Conservation (phyloP, 2,329 filamentous ascomycete genomes). For the Hawksworthiomyces lignivorus region DNA sequence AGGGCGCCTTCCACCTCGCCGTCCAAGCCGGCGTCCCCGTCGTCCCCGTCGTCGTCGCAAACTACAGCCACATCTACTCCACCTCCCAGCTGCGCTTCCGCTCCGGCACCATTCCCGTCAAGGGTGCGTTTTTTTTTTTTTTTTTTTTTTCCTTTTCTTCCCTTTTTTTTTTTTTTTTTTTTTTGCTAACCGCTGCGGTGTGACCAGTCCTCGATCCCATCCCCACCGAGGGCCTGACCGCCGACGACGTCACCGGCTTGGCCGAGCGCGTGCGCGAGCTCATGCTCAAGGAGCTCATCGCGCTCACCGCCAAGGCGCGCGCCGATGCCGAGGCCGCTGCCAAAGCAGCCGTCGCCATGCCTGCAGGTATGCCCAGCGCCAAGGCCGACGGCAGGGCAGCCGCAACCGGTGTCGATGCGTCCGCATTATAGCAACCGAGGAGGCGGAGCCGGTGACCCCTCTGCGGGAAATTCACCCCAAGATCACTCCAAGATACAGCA, state of each 20-base stretch:
- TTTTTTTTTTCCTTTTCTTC: not conserved
- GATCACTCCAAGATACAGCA: no score
- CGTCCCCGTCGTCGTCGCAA: conserved; percentile 74
- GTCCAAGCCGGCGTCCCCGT: conserved; percentile 91
- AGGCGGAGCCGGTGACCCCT: no score
- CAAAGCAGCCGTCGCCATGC: not conserved
- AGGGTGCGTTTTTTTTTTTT: conserved; percentile 43
- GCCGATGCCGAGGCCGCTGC: conserved; percentile 2
- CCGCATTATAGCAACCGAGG: conserved; percentile 10
- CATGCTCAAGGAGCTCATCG: conserved; percentile 63
- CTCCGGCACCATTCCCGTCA: conserved; percentile 63
- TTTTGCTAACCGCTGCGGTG: conserved; percentile 2
- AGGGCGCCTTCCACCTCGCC: conserved; percentile 94
- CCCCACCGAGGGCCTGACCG: conserved; percentile 61
- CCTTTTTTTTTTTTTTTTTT: conserved; percentile 6
- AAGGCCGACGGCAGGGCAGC: conserved; percentile 2
- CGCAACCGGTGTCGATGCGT: conserved; percentile 10
- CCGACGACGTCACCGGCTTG: conserved; percentile 71
- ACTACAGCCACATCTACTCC: conserved; percentile 68
- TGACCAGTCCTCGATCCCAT: conserved; percentile 69
- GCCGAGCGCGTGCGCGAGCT: conserved; percentile 59
- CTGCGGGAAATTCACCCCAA: no score
- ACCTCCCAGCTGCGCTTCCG: conserved; percentile 58
- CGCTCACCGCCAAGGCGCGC: conserved; percentile 41
- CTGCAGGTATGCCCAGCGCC: not conserved